phyloP scores from a whole-genome alignment of 139 green algal genomes.

The Coccomyxa sp. region DNA sequence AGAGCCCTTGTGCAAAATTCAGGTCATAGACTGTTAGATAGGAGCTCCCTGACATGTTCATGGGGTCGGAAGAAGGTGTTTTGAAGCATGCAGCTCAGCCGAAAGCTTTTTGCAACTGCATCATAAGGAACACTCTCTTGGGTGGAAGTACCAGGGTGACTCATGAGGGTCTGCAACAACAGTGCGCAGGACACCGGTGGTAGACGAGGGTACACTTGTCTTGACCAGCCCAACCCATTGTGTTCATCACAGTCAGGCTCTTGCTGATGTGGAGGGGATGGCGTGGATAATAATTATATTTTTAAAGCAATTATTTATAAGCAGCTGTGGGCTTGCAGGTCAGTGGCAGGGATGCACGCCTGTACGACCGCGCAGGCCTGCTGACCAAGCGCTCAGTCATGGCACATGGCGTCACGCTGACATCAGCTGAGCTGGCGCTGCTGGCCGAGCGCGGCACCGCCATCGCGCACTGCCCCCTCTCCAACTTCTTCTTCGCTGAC shows the following conservation, averaged over 20 bases:
- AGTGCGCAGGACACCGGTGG: too few relatives aligned
- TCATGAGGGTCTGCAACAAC: too few relatives aligned
- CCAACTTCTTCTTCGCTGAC: slow-evolving; percentile 68
- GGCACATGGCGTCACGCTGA: slow-evolving; percentile 58
- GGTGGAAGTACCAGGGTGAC: too few relatives aligned
- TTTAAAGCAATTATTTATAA: not conserved
- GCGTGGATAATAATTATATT: not conserved
- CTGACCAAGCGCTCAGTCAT: slow-evolving; percentile 43
- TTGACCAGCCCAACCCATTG: not conserved
- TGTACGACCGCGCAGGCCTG: slow-evolving; percentile 54
- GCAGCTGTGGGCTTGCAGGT: not conserved
- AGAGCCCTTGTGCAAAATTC: too few relatives aligned
- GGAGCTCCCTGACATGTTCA: too few relatives aligned
- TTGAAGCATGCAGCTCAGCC: too few relatives aligned
- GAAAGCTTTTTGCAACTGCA: too few relatives aligned
- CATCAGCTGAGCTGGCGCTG: slow-evolving; percentile 37
- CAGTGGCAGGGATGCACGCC: slow-evolving; percentile 28
- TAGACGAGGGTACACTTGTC: not conserved
- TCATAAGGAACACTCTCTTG: too few relatives aligned
- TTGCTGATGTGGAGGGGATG: not conserved
- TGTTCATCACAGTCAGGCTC: not conserved
- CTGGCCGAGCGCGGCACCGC: slow-evolving; percentile 38
- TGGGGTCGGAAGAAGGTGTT: too few relatives aligned
- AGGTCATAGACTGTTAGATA: too few relatives aligned
- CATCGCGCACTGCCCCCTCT: slow-evolving; percentile 59